Evolutionary conservation across 495 filamentous ascomycete species (phyloP).

Genomic region (Xylaria acuta): DNA sequence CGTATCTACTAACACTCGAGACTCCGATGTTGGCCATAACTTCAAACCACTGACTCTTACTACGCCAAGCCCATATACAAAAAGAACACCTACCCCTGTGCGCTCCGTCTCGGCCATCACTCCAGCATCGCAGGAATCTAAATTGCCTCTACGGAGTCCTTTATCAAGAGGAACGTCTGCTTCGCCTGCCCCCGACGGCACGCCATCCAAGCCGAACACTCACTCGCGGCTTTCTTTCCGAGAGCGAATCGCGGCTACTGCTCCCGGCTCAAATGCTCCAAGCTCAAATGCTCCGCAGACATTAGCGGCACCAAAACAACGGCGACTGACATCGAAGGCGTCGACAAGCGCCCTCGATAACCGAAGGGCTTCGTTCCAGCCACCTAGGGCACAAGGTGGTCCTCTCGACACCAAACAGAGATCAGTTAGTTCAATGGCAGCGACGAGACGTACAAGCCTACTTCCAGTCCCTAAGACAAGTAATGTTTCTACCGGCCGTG

Average conservation of each 20-base stretch:
- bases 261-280: slow-evolving; percentile 46
- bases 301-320: slow-evolving; percentile 44
- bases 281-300: slow-evolving; percentile 41
- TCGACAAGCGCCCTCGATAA: slow-evolving; percentile 43
- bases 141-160: slow-evolving; percentile 55
- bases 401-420: slow-evolving; percentile 40
- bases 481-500: slow-evolving; percentile 35
- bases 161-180: slow-evolving; percentile 49
- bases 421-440: slow-evolving; percentile 56
- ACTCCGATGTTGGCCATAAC: slow-evolving; percentile 71
- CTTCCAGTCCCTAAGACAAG: slow-evolving; percentile 54
- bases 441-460: slow-evolving; percentile 54
- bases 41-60: slow-evolving; percentile 69
- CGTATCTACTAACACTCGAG: slow-evolving; percentile 69
- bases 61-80: slow-evolving; percentile 68
- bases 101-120: slow-evolving; percentile 49
- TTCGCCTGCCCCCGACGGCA: slow-evolving; percentile 49
- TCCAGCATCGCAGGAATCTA: slow-evolving; percentile 47
- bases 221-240: slow-evolving; percentile 54
- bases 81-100: slow-evolving; percentile 42
- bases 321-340: slow-evolving; percentile 37
- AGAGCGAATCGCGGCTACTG: slow-evolving; percentile 50
- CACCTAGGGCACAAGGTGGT: slow-evolving; percentile 39
- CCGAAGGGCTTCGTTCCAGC: slow-evolving; percentile 56
- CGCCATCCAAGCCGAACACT: slow-evolving; percentile 42